These are phyloP conservation scores for Hypericum androsaemum DNA, from an alignment of 345 rosid species.

Conservation along the genomic window DNA sequence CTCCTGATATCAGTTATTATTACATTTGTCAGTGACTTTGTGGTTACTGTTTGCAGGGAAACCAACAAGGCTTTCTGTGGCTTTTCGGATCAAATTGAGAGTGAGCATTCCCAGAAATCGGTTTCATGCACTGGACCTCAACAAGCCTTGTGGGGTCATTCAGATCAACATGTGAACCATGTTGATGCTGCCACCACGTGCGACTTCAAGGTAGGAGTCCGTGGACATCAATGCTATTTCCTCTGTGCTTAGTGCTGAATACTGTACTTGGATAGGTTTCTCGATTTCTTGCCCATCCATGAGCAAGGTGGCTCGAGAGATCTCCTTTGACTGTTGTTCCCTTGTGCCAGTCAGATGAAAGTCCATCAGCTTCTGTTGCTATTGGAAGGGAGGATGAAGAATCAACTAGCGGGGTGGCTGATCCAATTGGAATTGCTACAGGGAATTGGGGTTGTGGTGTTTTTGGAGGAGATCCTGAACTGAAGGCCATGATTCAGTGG, in stretches of 20 bases:
- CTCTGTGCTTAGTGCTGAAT: too few species aligned
- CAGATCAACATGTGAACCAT: slow-evolving; percentile 18
- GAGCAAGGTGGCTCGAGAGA: too few species aligned
- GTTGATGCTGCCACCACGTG: slow-evolving; percentile 11
- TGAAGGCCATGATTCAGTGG: slow-evolving; percentile 86
- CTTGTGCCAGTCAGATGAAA: slow-evolving; percentile 27
- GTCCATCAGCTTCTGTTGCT: slow-evolving; percentile 26
- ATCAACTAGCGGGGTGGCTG: slow-evolving; percentile 16
- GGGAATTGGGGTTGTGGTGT: slow-evolving; percentile 99
- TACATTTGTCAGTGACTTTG: too few species aligned
- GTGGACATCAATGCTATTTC: too few species aligned
- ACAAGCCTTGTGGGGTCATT: slow-evolving; percentile 11
- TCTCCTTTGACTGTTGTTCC: background rate
- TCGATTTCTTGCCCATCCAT: too few species aligned
- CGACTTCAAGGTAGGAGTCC: slow-evolving; percentile 17
- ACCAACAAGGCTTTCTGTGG: slow-evolving; percentile 88
- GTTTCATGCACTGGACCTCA: slow-evolving; percentile 19
- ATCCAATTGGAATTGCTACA: slow-evolving; percentile 52
- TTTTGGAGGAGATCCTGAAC: slow-evolving; percentile 91
- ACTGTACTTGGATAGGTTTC: too few species aligned
- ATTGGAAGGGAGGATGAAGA: slow-evolving; percentile 19
- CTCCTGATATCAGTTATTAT: too few species aligned
- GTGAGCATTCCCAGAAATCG: slow-evolving; percentile 23
- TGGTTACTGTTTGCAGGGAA: slow-evolving; percentile 51
- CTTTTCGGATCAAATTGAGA: slow-evolving; percentile 44